Evolutionary conservation across 2,329 filamentous ascomycete genomes (phyloP).

Genomic region (Cryphonectria naterciae): DNA sequence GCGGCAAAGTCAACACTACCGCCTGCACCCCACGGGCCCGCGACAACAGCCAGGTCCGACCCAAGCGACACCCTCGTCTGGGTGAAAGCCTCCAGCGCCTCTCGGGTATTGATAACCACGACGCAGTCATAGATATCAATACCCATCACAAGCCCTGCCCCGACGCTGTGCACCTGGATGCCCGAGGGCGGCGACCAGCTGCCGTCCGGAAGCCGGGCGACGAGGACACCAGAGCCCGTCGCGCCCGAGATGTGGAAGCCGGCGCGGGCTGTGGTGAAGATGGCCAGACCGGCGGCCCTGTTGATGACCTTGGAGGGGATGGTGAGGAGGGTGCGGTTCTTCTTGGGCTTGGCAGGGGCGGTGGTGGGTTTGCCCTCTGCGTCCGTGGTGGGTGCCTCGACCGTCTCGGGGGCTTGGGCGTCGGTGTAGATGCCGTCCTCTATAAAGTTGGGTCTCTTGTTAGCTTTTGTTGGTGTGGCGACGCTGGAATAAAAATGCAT

Average conservation of each 20-base stretch:
- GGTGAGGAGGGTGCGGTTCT: conserved; percentile 54
- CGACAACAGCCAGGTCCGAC: conserved; percentile 76
- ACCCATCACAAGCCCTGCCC: conserved; percentile 78
- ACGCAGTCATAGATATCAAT: conserved; percentile 91
- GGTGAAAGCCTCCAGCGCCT: conserved; percentile 78
- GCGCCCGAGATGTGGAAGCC: conserved; percentile 69
- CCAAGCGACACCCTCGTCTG: conserved; percentile 76
- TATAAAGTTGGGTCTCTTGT: conserved; percentile 35
- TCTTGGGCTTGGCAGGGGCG: conserved; percentile 41
- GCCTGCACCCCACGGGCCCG: conserved; percentile 71
- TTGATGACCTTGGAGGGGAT: conserved; percentile 64
- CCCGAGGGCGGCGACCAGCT: conserved; percentile 81
- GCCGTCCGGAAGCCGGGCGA: conserved; percentile 65
- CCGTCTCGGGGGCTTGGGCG: conserved; percentile 32
- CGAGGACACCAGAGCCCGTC: conserved; percentile 67
- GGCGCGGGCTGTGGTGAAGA: conserved; percentile 72
- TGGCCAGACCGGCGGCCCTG: conserved; percentile 69
- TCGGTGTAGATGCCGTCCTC: conserved; percentile 58
- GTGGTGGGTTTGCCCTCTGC: conserved; percentile 36
- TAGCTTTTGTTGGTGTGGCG: conserved; percentile 15
- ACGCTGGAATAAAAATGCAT: background rate
- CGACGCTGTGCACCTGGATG: conserved; percentile 80
- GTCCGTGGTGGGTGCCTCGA: conserved; percentile 30
- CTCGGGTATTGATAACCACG: conserved; percentile 78
- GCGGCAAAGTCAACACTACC: conserved; percentile 67